Conservation (phyloP, 768 basidiomycete species). For the Xerocomellus dryophilus region DNA sequence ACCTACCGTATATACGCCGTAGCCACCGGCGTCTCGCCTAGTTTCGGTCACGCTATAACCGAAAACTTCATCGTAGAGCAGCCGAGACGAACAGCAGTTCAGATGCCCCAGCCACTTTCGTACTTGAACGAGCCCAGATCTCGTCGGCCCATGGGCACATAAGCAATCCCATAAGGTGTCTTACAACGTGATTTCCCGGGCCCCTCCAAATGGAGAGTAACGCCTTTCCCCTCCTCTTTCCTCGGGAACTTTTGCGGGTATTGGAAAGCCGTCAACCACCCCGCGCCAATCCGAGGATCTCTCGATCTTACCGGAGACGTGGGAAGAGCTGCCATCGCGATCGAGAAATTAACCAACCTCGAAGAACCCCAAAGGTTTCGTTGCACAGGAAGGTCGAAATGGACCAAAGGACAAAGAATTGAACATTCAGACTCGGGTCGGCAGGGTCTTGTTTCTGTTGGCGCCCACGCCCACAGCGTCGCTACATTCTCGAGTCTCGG, state of each 20-base stretch:
- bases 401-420: background rate
- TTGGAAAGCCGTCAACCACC: conserved; percentile 39
- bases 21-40: conserved; percentile 35
- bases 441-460: background rate
- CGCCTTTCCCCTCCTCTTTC: too few relatives aligned
- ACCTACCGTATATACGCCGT: background rate
- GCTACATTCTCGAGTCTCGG: background rate
- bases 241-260: background rate
- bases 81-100: background rate
- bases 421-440: background rate
- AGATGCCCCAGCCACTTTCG: background rate
- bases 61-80: conserved; percentile 10
- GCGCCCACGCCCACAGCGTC: background rate
- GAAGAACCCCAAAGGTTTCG: background rate
- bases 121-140: background rate
- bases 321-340: background rate
- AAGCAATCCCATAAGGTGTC: background rate
- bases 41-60: conserved; percentile 34
- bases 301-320: conserved; percentile 2
- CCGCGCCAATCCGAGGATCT: conserved; percentile 35
- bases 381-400: background rate
- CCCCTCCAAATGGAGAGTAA: background rate
- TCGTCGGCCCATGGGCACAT: background rate
- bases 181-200: background rate
- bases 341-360: background rate